A percentile compares a stretch with the other conserved stretches of the same genome.
Evolutionary conservation across 176 grass and related monocot genomes (phyloP).

Genomic region (Carex parvula): DNA sequence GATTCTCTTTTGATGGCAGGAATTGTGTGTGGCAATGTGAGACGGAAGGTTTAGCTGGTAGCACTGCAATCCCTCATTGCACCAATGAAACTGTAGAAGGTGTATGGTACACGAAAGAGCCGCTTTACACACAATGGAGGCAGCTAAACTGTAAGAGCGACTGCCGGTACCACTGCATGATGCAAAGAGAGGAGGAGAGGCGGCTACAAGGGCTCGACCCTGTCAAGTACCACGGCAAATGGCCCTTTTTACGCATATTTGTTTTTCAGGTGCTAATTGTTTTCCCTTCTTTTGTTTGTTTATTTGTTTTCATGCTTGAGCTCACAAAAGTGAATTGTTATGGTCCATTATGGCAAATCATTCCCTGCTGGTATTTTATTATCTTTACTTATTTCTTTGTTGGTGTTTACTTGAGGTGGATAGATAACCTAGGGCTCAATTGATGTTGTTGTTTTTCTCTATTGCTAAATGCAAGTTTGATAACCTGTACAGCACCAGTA

Average conservation of each 20-base stretch:
- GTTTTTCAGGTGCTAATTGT: constrained; percentile 65
- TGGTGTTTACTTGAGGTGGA: not conserved
- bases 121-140: constrained; percentile 70
- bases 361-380: not conserved
- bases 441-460: not conserved
- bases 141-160: constrained; percentile 66
- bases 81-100: constrained; percentile 37
- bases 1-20: constrained; percentile 28
- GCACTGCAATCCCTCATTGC: constrained; percentile 43
- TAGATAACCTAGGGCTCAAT: not conserved
- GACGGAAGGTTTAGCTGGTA: constrained; percentile 39
- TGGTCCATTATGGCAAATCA: not conserved
- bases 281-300: not conserved
- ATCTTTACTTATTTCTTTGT: not conserved
- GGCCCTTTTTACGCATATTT: constrained; percentile 64
- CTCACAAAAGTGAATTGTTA: not conserved
- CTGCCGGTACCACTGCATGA: constrained; percentile 86
- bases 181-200: constrained; percentile 65
- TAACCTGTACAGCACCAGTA: not conserved
- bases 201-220: constrained; percentile 50
- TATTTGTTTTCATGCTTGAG: not conserved
- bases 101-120: constrained; percentile 60
- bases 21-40: constrained; percentile 67
- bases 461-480: not conserved
- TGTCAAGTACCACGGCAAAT: constrained; percentile 93